A percentile compares a stretch with the other conserved stretches of the same genome.
phyloP scores from a whole-genome alignment of 2,329 filamentous ascomycete genomes.

The Didymellaceae sp. region DNA sequence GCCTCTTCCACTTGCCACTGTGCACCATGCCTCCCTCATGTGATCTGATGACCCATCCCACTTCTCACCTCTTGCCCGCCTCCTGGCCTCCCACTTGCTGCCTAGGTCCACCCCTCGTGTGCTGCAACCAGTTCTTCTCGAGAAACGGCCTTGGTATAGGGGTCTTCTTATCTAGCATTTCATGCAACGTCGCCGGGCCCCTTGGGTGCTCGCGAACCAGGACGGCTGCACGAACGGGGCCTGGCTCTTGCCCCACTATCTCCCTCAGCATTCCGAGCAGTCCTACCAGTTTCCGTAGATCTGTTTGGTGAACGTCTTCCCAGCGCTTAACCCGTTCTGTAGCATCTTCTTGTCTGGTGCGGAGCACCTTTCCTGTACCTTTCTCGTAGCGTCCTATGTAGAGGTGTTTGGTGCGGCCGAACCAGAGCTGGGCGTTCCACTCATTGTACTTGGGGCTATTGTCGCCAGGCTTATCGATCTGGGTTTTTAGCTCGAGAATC shows the following conservation, averaged over 20 bases:
- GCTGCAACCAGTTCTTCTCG: conserved; percentile 22
- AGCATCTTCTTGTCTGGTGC: conserved; percentile 26
- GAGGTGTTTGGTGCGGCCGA: conserved; percentile 36
- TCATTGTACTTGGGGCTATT: conserved; percentile 8
- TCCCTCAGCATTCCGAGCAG: conserved; percentile 24
- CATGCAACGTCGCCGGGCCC: conserved; percentile 24
- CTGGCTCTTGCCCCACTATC: conserved; percentile 20
- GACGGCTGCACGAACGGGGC: conserved; percentile 22
- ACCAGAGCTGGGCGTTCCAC: conserved; percentile 42
- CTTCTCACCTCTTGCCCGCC: background rate
- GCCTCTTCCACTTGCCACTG: background rate
- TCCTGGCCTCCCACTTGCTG: background rate
- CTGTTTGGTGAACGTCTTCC: conserved; percentile 32
- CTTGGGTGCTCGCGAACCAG: conserved; percentile 26
- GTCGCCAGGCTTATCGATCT: conserved; percentile 18
- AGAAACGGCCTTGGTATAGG: conserved; percentile 23
- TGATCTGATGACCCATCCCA: background rate
- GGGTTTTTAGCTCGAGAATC: conserved; percentile 37
- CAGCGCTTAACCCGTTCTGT: conserved; percentile 26
- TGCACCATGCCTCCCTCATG: background rate
- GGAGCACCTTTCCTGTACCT: conserved; percentile 19
- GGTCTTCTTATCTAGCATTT: conserved; percentile 22
- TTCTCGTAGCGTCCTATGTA: conserved; percentile 30
- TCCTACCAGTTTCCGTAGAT: conserved; percentile 30
- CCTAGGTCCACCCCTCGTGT: background rate